phyloP scores from a whole-genome alignment of 495 filamentous ascomycete species.

The Entonaema liquescens region DNA sequence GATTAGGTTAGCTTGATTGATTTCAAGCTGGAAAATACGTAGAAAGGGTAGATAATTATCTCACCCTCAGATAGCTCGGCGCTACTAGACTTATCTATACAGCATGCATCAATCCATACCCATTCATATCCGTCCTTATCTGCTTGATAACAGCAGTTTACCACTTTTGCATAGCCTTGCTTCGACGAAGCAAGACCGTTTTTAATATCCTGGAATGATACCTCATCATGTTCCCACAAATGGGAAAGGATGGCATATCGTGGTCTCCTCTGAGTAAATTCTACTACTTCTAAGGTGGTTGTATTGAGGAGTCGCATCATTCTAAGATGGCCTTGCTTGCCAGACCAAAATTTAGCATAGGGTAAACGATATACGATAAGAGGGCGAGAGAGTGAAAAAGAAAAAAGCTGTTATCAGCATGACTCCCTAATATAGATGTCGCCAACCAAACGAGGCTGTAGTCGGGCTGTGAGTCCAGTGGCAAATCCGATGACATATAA shows the following conservation, averaged over 20 bases:
- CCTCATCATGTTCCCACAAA: not conserved
- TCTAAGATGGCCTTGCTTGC: not conserved
- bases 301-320: not conserved
- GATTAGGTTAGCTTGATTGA: not conserved
- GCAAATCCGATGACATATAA: not conserved
- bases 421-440: not conserved
- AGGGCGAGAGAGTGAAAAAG: too few relatives aligned
- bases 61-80: not conserved
- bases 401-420: not conserved
- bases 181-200: not conserved
- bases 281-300: not conserved
- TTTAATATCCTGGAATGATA: not conserved
- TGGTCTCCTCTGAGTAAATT: not conserved
- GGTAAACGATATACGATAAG: too few relatives aligned
- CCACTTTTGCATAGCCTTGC: not conserved
- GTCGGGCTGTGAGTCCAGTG: not conserved
- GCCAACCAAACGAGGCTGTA: not conserved
- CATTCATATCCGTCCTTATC: not conserved
- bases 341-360: too few relatives aligned
- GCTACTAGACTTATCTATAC: not conserved
- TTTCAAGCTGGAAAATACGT: too few relatives aligned
- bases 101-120: not conserved
- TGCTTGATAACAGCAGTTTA: not conserved
- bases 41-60: not conserved
- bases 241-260: not conserved